Evolutionary conservation across 495 filamentous ascomycete genomes (phyloP), one percentile per base, ranked within the genome.

Genomic region (Xylaria longipes): DNA sequence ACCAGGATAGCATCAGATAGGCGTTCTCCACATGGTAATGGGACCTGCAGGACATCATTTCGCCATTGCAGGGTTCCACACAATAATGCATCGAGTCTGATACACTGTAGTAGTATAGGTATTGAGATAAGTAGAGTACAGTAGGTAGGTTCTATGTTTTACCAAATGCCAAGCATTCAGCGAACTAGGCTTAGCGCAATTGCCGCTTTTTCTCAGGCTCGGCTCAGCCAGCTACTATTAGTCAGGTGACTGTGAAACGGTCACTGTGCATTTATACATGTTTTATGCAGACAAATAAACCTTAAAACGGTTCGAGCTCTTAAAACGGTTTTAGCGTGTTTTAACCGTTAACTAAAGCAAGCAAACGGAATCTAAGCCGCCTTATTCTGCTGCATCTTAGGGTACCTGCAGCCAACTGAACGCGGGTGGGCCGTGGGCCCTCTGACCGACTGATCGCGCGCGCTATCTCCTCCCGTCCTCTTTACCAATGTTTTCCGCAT

Each of bases 341-440:
- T 57, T 57, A 57, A 57, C 54, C 27, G 54, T 57, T 22, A 57
- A 57, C 54, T 57, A 57, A 57, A 57, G 54, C 54, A 57, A 57
- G 54, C 54, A 57, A 57, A 57, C 54, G 27, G 27, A 57, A 57
- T 57, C 54, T 9, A 57, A 52, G 48, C 48, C 33, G 41, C 58
- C 35, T 63, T 45, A 63, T 45, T 45, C 39, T 8, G 61, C 61
- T 57, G 66, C 22, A 69, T 37, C 25, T 50, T 57, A 41, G 29
- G 66, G 71, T 71, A 61, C 43, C 69, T 71, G 71, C 46, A 65
- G 54, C 65, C n/a, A 68, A 66, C 65, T 48, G 39, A 27, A 69
- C 37, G 66, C 66, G 17, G 31, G 54, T 68, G 33, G 22, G 22
- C 22, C 12, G 5, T 64, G n/a, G n/a, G n/a, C n/a, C n/a, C n/a